Conservation (phyloP, 1,284 basidiomycete species). For the Wolfiporia cocos region DNA sequence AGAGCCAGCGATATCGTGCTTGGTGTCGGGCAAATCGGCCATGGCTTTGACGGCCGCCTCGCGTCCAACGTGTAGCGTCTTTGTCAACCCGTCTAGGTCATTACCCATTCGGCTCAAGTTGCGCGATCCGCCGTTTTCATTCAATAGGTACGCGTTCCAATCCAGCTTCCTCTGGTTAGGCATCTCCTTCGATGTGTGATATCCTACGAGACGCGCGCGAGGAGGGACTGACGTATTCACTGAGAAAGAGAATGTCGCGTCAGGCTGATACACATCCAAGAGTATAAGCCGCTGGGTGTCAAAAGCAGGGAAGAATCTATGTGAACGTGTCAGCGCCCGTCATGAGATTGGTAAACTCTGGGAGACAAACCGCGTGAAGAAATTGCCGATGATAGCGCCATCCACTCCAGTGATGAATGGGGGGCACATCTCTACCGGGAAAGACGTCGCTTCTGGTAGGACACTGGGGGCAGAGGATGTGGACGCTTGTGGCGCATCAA, state of each 20-base stretch:
- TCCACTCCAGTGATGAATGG: constrained; percentile 77
- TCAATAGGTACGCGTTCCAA: constrained; percentile 66
- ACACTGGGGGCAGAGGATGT: constrained; percentile 10
- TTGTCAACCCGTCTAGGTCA: constrained; percentile 56
- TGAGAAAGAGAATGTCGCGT: constrained; percentile 86
- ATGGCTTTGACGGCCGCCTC: constrained; percentile 63
- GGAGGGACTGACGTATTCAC: constrained; percentile 77
- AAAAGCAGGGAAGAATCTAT: constrained; percentile 80
- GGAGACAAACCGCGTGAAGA: constrained; percentile 66
- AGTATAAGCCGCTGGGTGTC: constrained; percentile 73
- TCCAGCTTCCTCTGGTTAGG: constrained; percentile 79
- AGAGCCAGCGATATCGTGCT: constrained; percentile 69
- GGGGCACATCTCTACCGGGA: constrained; percentile 67
- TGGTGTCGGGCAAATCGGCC: constrained; percentile 66
- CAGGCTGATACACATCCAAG: constrained; percentile 72
- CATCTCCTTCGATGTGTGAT: constrained; percentile 53
- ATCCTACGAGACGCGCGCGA: constrained; percentile 62
- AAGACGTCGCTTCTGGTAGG: constrained; percentile 49
- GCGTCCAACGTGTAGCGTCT: constrained; percentile 70
- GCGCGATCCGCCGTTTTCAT: constrained; percentile 55
- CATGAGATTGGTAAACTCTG: neutral
- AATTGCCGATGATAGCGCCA: constrained; percentile 61
- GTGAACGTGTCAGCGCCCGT: constrained; percentile 3
- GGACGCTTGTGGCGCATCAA: constrained; percentile 43
- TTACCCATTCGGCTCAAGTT: constrained; percentile 70